Base-by-base conservation (phyloP, 164 flowering plant species). In the Chimonanthus praecox region DNA sequence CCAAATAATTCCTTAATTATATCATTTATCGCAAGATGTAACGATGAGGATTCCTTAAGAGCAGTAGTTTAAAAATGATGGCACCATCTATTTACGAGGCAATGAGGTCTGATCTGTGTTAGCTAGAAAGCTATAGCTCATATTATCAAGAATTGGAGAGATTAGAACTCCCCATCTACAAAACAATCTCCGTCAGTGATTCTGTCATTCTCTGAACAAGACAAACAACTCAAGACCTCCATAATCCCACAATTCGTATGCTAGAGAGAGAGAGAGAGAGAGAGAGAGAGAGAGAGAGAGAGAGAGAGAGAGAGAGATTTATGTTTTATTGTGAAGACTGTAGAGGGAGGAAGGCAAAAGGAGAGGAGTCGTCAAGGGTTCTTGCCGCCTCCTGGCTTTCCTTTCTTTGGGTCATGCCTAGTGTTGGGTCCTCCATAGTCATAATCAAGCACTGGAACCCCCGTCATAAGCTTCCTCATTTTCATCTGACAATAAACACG, bases 351-450 rank as follows among this genome's bases (percentile, higher is more conserved):
- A 10, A 63, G 66, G 45, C 44, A 33, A 9, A 63, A 63, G 46
- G 68, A 45, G 47, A 45, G 68, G 48, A 66, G 7, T 6, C 44
- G 45, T 66, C 48, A 66, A 44, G 67, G 74, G 71, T 6, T 71
- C 63, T 64, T 74, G 68, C 74, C 74, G 67, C 62, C 49, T 18
- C 71, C 74, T 5, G 74, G 74, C 78, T 47, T 76, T 33, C 77
- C 73, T 58, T 67, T 76, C 74, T 21, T 76, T 4, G 77, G 77
- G 21, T 76, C 78, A 20, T 79, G 78, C 68, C 43, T 73, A 9
- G 76, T 58, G 71, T 79, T 76, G n/a, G 79, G 66, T 47, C 73
- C 77, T 33, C 75, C 77, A 18, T 76, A 68, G 47, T 76, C 82
- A 67, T 82, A 82, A 73, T 82, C 84, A 44, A 66, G 58, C 63